A percentile compares a stretch with the other conserved stretches of the same genome.
Evolutionary conservation across 768 basidiomycete genomes (phyloP).

Genomic region (Pleurotus ostreatus): DNA sequence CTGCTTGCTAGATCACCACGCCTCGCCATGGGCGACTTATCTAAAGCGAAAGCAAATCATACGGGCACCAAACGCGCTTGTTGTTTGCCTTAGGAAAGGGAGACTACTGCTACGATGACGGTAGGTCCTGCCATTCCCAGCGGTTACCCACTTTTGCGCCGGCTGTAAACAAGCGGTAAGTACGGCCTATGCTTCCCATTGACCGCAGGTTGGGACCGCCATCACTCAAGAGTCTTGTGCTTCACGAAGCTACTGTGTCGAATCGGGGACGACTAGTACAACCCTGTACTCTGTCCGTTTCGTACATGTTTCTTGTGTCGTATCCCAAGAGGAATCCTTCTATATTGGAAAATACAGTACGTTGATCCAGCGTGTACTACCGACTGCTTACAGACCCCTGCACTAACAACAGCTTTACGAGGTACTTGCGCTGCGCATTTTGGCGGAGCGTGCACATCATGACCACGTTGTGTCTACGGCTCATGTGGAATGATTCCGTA

Average conservation of each 20-base stretch:
- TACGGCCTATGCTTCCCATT: not conserved
- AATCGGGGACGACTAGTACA: slow-evolving; percentile 52
- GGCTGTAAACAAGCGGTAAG: slow-evolving; percentile 46
- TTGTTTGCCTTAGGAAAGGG: slow-evolving; percentile 30
- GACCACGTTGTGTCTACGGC: not conserved
- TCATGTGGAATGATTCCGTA: slow-evolving; percentile 21
- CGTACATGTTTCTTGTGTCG: slow-evolving; percentile 51
- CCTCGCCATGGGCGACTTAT: too few species aligned
- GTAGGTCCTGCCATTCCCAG: slow-evolving; percentile 37
- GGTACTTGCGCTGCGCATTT: slow-evolving; percentile 20
- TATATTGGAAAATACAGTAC: slow-evolving; percentile 56
- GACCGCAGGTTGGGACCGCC: not conserved
- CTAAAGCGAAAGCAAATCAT: not conserved
- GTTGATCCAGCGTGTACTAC: slow-evolving; percentile 12
- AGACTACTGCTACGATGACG: slow-evolving; percentile 29
- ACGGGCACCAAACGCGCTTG: slow-evolving; percentile 38
- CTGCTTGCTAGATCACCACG: too few species aligned
- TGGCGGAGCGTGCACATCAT: not conserved
- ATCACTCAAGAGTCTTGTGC: too few species aligned
- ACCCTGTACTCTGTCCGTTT: slow-evolving; percentile 44
- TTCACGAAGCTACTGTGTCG: slow-evolving; percentile 67
- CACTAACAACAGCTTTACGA: slow-evolving; percentile 50
- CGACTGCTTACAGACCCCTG: not conserved
- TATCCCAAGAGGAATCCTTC: slow-evolving; percentile 53
- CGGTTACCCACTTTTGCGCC: slow-evolving; percentile 14